These are phyloP conservation scores for Calonectria leucothoes DNA, from an alignment of 2,329 filamentous ascomycete species.

Conservation along the genomic window DNA sequence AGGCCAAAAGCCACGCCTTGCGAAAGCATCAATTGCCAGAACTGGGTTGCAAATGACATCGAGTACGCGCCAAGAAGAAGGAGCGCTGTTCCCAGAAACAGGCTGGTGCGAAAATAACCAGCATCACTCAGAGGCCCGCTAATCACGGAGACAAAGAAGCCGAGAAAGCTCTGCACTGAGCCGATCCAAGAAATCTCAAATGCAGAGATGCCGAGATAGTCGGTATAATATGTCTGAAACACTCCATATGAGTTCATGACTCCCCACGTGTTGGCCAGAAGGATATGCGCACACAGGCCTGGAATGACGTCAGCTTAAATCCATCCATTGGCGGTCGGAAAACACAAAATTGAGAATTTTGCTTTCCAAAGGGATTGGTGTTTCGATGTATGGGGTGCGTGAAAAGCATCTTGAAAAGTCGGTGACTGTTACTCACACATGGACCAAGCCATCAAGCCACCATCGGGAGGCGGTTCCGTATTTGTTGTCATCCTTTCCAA, in stretches of 20 bases:
- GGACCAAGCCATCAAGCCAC: not conserved
- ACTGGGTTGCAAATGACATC: not conserved
- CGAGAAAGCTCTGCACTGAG: not conserved
- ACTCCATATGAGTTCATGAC: conserved; percentile 9
- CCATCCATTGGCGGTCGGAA: not conserved
- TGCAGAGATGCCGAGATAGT: not conserved
- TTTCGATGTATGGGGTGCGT: not conserved
- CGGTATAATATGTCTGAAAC: conserved; percentile 5
- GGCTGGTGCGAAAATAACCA: not conserved
- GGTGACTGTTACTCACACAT: not conserved
- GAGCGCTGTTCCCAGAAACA: not conserved
- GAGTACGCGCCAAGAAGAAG: not conserved
- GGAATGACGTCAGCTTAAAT: not conserved
- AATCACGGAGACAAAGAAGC: not conserved
- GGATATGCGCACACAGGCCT: conserved; percentile 3
- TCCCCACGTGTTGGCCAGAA: conserved; percentile 12
- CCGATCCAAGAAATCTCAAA: conserved; percentile 13
- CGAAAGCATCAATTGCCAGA: conserved; percentile 7
- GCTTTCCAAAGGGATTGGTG: too few species aligned
- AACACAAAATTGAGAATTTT: too few species aligned
- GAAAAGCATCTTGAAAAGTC: too few species aligned
- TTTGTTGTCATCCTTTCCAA: not conserved
- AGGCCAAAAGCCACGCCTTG: conserved; percentile 6
- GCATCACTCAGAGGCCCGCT: not conserved
- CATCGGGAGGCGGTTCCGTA: not conserved